Percentiles rank a stretch among this genome's conserved stretches.
phyloP scores from a whole-genome alignment of 1,284 basidiomycete genomes.

The Afroboletus lepidellus region DNA sequence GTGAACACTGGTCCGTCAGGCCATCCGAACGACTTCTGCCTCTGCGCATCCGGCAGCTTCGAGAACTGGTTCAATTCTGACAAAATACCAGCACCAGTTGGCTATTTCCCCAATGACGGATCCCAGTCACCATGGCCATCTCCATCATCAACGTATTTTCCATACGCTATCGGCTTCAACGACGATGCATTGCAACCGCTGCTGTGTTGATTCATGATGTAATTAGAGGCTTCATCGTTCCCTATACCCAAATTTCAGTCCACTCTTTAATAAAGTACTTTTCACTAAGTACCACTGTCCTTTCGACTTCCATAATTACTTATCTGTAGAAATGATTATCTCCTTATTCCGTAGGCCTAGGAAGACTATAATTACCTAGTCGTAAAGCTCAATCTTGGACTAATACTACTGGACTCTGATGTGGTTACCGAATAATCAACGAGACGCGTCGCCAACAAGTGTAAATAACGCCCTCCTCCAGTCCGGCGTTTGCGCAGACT shows the following conservation, averaged over 20 bases:
- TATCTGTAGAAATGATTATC: too few relatives aligned
- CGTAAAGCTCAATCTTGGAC: too few relatives aligned
- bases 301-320: too few relatives aligned
- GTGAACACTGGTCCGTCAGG: not conserved
- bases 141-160: constrained; percentile 26
- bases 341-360: too few relatives aligned
- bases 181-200: constrained; percentile 11
- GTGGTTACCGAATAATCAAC: constrained; percentile 7
- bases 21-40: constrained; percentile 4
- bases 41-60: constrained; percentile 4
- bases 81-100: constrained; percentile 3
- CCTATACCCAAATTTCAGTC: not conserved
- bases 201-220: constrained; percentile 19
- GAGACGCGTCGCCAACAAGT: constrained; percentile 25
- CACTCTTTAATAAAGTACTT: constrained; percentile 4
- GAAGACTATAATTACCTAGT: too few relatives aligned
- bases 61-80: constrained; percentile 8
- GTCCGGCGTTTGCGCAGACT: constrained; percentile 14
- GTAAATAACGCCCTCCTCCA: constrained; percentile 24
- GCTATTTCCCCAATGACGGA: constrained; percentile 16
- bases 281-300: too few relatives aligned
- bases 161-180: constrained; percentile 11
- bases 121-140: constrained; percentile 29
- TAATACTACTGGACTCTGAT: too few relatives aligned
- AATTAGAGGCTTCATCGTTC: constrained; percentile 6